Base-by-base conservation (phyloP, 768 basidiomycete genomes). In the Sutorius australiensis region DNA sequence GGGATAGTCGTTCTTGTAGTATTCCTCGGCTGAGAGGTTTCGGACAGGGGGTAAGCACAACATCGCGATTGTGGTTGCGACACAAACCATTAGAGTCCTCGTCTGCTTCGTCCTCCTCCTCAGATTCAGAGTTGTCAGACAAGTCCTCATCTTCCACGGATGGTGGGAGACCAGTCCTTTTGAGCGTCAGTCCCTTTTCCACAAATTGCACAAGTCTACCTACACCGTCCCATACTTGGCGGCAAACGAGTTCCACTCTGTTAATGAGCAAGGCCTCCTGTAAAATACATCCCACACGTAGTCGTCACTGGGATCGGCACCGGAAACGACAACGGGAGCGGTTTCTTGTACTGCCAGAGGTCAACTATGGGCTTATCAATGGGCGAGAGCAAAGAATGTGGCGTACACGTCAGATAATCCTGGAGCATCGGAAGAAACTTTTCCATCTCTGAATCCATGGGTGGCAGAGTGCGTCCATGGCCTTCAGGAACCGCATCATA, bases 261-360 rank as follows among this genome's bases (percentile, higher is more conserved):
- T 75, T 37, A 81, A 66, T 11, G 81, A 77, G 17, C 77, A 76
- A 0, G 84, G 83, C 21, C 83, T 76, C 57, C 86, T 86, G 59
- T 89, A 90, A 63, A 90, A 92, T 19, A 92, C 80, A 61, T 92
- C 89, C 82, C 85, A 91, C 21, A 92, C 89, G 58, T 88, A 92
- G 60, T 90, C 89, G 27, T 77, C 77, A 5, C 65, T n/a, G 51
- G 60, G 13, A 28, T 34, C 31, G 33, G 40, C 10, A 19, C 21
- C 46, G n/a, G 54, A n/a, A 27, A 55, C 31, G 32, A 48, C 37
- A 39, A 33, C 46, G 21, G 62, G 54, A 10, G 57, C n/a, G 6
- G 61, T 51, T 1, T 68, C 66, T 41, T 65, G 65, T 30, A 73
- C 69, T 72, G 46, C 10, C 33, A 3, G 24, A 28, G 24, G 6